Conservation (phyloP, 2,329 filamentous ascomycete genomes). For the Coniochaeta sp. region DNA sequence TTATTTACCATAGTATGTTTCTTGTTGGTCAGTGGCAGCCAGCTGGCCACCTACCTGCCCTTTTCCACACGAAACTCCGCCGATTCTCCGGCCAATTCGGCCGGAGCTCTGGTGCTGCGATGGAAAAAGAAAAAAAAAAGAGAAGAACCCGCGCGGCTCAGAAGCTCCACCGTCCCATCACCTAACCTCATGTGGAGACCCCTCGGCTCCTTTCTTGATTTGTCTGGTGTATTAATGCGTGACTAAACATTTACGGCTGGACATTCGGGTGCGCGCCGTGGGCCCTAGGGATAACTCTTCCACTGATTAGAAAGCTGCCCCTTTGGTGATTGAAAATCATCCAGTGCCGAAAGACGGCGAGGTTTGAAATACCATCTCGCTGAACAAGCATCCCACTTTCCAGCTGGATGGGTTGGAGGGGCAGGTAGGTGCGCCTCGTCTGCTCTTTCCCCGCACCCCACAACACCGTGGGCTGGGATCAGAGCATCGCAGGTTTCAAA, state of each 20-base stretch:
- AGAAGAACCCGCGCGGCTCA: background rate
- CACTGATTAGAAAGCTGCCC: background rate
- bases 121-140: too few species aligned
- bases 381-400: background rate
- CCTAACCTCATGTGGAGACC: background rate
- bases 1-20: too few species aligned
- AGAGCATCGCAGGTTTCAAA: background rate
- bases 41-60: background rate
- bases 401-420: background rate
- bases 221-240: background rate
- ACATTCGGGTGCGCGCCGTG: too few species aligned
- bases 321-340: background rate
- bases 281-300: background rate
- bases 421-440: background rate
- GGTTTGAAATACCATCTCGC: background rate
- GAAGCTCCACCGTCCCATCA: background rate
- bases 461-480: background rate
- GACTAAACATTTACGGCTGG: background rate
- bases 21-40: background rate
- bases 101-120: background rate
- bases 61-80: background rate
- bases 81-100: background rate
- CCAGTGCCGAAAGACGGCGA: background rate
- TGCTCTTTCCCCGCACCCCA: background rate
- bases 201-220: background rate